Evolutionary conservation across 2,329 filamentous ascomycete genomes (phyloP).

Genomic region (Hysterium pulicare): DNA sequence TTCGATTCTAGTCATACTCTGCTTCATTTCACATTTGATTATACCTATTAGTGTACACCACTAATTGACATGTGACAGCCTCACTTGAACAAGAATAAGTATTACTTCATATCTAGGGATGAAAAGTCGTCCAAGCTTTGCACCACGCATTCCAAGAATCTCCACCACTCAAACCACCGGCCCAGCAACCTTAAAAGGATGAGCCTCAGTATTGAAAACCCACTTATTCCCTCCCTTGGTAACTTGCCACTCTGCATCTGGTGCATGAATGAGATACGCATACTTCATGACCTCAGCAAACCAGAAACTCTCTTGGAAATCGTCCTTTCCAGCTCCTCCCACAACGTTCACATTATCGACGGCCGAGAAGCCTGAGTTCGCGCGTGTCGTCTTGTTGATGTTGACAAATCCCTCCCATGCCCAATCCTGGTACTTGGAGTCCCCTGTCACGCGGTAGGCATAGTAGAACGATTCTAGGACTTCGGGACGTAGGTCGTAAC

Average conservation of each 20-base stretch:
- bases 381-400: slow-evolving; percentile 62
- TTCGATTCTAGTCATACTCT: too few species aligned
- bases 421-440: slow-evolving; percentile 76
- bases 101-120: too few species aligned
- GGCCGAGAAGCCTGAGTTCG: slow-evolving; percentile 64
- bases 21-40: too few species aligned
- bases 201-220: slow-evolving; percentile 65
- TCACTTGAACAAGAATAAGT: too few species aligned
- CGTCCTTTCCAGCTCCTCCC: slow-evolving; percentile 58
- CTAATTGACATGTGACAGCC: too few species aligned
- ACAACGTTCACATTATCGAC: slow-evolving; percentile 63
- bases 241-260: slow-evolving; percentile 60
- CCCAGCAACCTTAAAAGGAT: slow-evolving; percentile 52
- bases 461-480: slow-evolving; percentile 85
- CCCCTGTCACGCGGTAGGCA: slow-evolving; percentile 74
- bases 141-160: too few species aligned
- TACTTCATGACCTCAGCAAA: slow-evolving; percentile 90
- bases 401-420: slow-evolving; percentile 73
- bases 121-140: too few species aligned
- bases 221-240: slow-evolving; percentile 51
- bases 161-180: too few species aligned
- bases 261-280: slow-evolving; percentile 66
- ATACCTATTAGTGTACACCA: too few species aligned
- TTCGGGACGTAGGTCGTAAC: slow-evolving; percentile 73
- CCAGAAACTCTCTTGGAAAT: slow-evolving; percentile 84